Conservation (phyloP, 2,329 filamentous ascomycete species). For the Pseudogymnoascus pannorum region DNA sequence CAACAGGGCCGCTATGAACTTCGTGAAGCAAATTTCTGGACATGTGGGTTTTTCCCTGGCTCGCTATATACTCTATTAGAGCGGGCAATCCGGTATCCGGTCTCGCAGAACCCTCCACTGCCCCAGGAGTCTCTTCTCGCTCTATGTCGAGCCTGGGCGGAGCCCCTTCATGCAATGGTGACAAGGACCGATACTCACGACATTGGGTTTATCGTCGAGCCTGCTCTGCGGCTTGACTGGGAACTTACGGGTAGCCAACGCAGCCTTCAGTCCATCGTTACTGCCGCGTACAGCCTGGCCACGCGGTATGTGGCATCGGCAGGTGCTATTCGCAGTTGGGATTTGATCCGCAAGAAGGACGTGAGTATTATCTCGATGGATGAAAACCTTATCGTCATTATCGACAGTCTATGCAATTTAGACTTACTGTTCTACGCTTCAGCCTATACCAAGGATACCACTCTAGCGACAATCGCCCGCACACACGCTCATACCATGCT, state of each 20-base stretch:
- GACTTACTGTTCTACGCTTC: slow-evolving; percentile 35
- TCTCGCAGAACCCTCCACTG: neutral
- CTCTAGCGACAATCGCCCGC: slow-evolving; percentile 31
- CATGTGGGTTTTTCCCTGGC: slow-evolving; percentile 37
- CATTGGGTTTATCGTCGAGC: slow-evolving; percentile 46
- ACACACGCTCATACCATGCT: slow-evolving; percentile 35
- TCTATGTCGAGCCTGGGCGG: slow-evolving; percentile 28
- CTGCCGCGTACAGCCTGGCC: slow-evolving; percentile 38
- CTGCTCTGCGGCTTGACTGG: slow-evolving; percentile 40
- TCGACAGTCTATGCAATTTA: slow-evolving; percentile 38
- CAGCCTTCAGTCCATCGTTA: slow-evolving; percentile 35
- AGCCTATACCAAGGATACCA: slow-evolving; percentile 24
- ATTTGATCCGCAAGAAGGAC: slow-evolving; percentile 31
- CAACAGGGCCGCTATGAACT: slow-evolving; percentile 24
- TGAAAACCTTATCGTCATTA: slow-evolving; percentile 33
- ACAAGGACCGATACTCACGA: slow-evolving; percentile 45
- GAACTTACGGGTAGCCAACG: slow-evolving; percentile 35
- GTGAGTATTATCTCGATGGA: slow-evolving; percentile 24
- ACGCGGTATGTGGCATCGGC: slow-evolving; percentile 35
- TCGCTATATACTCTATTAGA: slow-evolving; percentile 32
- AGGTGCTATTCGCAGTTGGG: slow-evolving; percentile 43
- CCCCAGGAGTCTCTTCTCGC: slow-evolving; percentile 14
- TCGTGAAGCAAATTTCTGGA: slow-evolving; percentile 34
- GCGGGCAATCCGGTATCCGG: slow-evolving; percentile 27
- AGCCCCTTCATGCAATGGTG: slow-evolving; percentile 33